Evolutionary conservation across 2,329 filamentous ascomycete species (phyloP), one percentile per base, ranked within the genome.

Genomic region (Aspergillus sp.): DNA sequence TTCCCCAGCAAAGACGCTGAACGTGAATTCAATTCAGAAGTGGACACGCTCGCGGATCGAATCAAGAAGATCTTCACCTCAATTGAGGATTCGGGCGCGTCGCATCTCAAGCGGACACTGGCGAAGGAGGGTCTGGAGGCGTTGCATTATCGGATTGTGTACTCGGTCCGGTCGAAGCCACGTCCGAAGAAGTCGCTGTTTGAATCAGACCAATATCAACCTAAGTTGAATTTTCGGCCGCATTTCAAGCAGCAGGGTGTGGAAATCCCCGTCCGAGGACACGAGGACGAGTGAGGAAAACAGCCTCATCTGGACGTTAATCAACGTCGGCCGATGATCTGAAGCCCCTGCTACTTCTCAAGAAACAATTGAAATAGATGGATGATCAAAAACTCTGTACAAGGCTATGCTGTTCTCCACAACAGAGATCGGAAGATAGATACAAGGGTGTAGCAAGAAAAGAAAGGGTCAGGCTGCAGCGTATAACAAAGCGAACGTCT

Each of bases 81-180:
- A 36, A 95, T 96, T 63, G 81, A 86, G 53, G 89, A 91, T 63
- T 81, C 86, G 1, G 89, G 89, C 38, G 87, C 89, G 42, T 84
- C 84, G 19, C 84, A 88, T 62, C 78, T 94, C 53, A 81, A 82
- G 14, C 82, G 88, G 25, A 88, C 89, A 25, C 85, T 95, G 64
- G 85, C 88, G 11, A 96, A 96, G 71, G 85, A 85, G 49, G 79
- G 81, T 10, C 78, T 96, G 36, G 88, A 95, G 62, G 81, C 85
- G 52, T 74, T 96, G n/a, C 81, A 86, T 53, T 85, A 88, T 63
- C 83, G 92, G 50, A 76, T 97, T 13, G 73, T 85, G 44, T 85
- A 88, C 66, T 81, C 83, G 2, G 86, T 93, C 45, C 80, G 91
- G 45, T 88, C 88, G 10, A 82, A 81, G 59, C 78, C 76, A 43